Conservation (phyloP, 169 alveolate genomes). For the Toxoplasma gondii region DNA sequence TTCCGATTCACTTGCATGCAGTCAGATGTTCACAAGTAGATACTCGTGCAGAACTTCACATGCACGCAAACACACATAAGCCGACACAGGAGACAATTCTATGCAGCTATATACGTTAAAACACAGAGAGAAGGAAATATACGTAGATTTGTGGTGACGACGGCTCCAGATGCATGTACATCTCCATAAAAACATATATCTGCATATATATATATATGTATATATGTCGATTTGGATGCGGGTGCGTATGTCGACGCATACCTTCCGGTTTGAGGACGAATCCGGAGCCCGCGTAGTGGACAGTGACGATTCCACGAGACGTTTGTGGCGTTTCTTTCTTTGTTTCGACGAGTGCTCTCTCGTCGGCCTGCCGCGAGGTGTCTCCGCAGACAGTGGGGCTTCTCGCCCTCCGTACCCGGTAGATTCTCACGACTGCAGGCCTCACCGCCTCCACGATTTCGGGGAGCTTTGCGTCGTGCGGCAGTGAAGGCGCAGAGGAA, state of each 20-base stretch:
- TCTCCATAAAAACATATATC: no score
- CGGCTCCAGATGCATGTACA: no score
- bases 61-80: background rate
- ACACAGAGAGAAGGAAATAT: no score
- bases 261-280: constrained; percentile 20
- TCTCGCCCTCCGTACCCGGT: background rate
- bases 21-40: background rate
- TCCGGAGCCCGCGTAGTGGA: background rate
- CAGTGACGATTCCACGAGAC: background rate
- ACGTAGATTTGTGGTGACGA: no score
- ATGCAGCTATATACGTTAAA: background rate
- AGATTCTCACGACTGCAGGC: background rate
- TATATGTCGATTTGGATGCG: no score
- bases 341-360: background rate
- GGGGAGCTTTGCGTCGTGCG: background rate
- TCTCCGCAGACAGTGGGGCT: no score
- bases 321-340: background rate
- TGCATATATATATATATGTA: background rate
- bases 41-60: background rate
- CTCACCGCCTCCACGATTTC: background rate
- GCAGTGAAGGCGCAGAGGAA: background rate
- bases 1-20: background rate
- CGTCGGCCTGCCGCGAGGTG: background rate
- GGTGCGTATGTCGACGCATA: background rate
- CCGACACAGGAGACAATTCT: background rate